Base-by-base conservation (phyloP, 768 basidiomycete genomes). In the Cubamyces lactineus region DNA sequence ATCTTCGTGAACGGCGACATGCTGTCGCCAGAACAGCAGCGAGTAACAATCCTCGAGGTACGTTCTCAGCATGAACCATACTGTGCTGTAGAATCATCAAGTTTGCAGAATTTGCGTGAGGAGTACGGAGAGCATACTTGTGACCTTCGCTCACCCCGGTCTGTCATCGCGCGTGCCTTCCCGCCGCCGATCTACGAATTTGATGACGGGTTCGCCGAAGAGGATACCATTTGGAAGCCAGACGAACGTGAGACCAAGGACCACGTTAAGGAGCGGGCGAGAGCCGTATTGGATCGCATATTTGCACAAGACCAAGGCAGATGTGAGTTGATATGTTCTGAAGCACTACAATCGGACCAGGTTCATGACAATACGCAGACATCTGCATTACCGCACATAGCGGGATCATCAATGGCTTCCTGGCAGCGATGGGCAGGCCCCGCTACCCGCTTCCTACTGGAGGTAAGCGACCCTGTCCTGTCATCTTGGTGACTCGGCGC, bases 351-450 rank as follows among this genome's bases (percentile, higher is more conserved):
- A 9, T 34, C 16, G 12, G 6, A 40, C 12, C 7, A 28, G 26
- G n/a, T 19, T 7, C 1, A 2, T 3, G 7, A 49, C 19, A 3
- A 16, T 4, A 53, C 15, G 39, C 40, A 91, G 89, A 83, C 64
- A 80, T 90, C 17, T 86, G 87, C 4, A 80, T 90, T 60, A 88
- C 87, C 1, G 82, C 84, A 0, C 90, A 92, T 68, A 79, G 83
- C 17, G 86, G 83, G 0, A 81, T 86, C 62, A 86, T 87, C 45
- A 79, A 80, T 46, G 84, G 80, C 0, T 82, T 89, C 52, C 65
- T 88, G 65, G 73, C 69, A 3, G 78, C 78, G 0, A 72, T 84
- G 28, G 82, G 77, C 4, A 79, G 85, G n/a, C 68, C 70, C 2
- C 60, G 54, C 9, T 85, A 82, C 69, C 50, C 66, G 5, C 71